Base-by-base conservation (phyloP, 805 yeast genomes). In the Lipomyces orientalis region DNA sequence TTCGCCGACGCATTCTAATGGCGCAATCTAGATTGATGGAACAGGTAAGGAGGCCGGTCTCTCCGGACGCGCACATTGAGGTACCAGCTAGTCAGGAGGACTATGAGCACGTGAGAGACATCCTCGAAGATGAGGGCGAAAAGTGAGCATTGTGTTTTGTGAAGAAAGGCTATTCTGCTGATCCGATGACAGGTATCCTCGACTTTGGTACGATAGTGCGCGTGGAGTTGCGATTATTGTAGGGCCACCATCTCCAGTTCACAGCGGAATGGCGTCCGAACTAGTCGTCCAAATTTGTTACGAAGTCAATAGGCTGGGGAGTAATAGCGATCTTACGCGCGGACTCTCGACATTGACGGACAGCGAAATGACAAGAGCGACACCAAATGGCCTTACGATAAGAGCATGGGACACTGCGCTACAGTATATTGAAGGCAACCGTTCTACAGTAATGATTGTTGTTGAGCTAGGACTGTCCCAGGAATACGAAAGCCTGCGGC, bases 161-260 rank as follows among this genome's bases (percentile, higher is more conserved):
- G 16, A 10, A 39, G 0, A n/a, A n/a, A 39, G 3, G 43, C 43
- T 37, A 6, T 10, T 9, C 49, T 39, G 49, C 49, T 43, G 49
- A 43, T 25, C 9, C 16, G 55, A 2, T n/a, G 14, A 52, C n/a
- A 52, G 55, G 14, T 52, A 52, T 52, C 55, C 29, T 52, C 55
- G 14, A 52, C 25, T 52, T 4, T 52, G 16, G 55, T 52, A 52
- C 55, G 55, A 52, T n/a, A 52, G 55, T 14, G 9, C 25, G n/a
- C 10, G 55, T 0, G 25, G 25, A 9, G 54, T 52, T 9, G 55
- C 55, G 29, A 25, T 52, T 14, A 14, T 52, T 6, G 55, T 49
- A 22, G 29, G 29, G 54, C 29, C 54, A 8, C 54, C 25, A 49
- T 6, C 29, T 49, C 54, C 54, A 9, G 33, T 52, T 25, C 55